Base-by-base conservation (phyloP, 257 asterid species). In the Solanum sparsipilum region DNA sequence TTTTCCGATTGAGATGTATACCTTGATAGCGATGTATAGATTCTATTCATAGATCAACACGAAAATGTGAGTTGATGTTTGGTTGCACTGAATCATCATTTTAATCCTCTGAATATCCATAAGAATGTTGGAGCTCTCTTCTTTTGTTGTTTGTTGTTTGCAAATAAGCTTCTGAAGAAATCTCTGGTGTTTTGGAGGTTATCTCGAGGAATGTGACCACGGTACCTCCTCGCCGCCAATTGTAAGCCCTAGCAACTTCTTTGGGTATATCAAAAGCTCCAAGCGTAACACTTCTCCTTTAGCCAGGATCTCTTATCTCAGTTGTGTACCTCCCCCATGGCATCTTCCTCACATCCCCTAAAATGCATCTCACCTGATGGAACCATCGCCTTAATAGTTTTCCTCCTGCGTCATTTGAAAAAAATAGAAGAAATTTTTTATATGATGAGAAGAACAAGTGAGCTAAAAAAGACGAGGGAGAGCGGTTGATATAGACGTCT, bases 171-270 rank as follows among this genome's bases (percentile, higher is more conserved):
- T 46, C 56, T 46, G 6, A 46, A 46, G 18, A 46, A 46, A 46
- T 46, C 56, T 46, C 56, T 46, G 6, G 6, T 46, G 56, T 46
- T 46, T 46, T 46, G 56, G 56, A 46, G 16, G 56, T 46, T 4
- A 46, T 46, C 56, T 46, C 56, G 18, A 46, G 56, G 56, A 46
- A 46, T 58, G 39, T 29, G 6, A 2, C 88, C 86, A 0, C 46
- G 65, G 4, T 56, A 10, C 74, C 4, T 13, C 85, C 89, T 74
- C 39, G 48, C 86, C 11, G 86, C 86, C 10, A 34, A 27, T 87
- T 67, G 35, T 87, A 87, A 5, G 89, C 89, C 29, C 36, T 23
- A 32, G 89, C 89, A 31, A 78, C 89, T 20, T 87, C 89, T 15
- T 15, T 46, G 67, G 48, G 65, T 11, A 67, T 46, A 58, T 76